Evolutionary conservation across 805 yeast genomes (phyloP).

Genomic region (Candida multigemmis): DNA sequence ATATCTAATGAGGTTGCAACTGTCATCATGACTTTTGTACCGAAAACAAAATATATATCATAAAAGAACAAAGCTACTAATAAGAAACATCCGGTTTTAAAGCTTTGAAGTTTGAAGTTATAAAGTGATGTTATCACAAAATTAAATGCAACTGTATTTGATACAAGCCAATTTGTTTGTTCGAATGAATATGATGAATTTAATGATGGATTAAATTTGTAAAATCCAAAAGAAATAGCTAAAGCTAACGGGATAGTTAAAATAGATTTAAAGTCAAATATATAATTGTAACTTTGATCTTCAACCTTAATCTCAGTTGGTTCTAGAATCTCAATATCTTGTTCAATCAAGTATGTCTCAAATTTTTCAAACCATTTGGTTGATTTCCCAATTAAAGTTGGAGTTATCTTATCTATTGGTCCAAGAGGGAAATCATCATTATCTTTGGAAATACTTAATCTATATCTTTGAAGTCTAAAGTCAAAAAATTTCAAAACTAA

Average conservation of each 20-base stretch:
- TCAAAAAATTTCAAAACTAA: no score
- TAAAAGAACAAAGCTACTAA: conserved; percentile 46
- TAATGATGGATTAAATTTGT: conserved; percentile 4
- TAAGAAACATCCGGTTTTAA: conserved; percentile 36
- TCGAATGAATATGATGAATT: conserved; percentile 3
- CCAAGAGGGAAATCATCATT: conserved; percentile 27
- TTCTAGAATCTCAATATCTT: conserved; percentile 7
- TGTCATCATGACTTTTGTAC: conserved; percentile 49
- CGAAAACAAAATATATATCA: conserved; percentile 62
- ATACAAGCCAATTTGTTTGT: conserved; percentile 11
- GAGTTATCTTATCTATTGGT: conserved; percentile 18
- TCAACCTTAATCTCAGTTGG: conserved; percentile 16
- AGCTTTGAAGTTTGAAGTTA: conserved; percentile 28
- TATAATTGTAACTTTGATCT: conserved; percentile 9
- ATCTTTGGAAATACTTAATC: conserved; percentile 34
- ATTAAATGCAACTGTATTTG: conserved; percentile 32
- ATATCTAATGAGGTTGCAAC: conserved; percentile 49
- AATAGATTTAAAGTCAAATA: conserved; percentile 12
- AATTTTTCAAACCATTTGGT: no score
- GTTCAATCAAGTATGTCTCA: conserved; percentile 1
- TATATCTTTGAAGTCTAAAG: conserved; percentile 29
- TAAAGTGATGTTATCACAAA: conserved; percentile 37
- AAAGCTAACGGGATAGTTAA: conserved; percentile 8
- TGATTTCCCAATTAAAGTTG: no score
- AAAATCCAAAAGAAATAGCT: conserved; percentile 3